Conservation (phyloP, 768 basidiomycete genomes). For the Fistulinella prunicolor region DNA sequence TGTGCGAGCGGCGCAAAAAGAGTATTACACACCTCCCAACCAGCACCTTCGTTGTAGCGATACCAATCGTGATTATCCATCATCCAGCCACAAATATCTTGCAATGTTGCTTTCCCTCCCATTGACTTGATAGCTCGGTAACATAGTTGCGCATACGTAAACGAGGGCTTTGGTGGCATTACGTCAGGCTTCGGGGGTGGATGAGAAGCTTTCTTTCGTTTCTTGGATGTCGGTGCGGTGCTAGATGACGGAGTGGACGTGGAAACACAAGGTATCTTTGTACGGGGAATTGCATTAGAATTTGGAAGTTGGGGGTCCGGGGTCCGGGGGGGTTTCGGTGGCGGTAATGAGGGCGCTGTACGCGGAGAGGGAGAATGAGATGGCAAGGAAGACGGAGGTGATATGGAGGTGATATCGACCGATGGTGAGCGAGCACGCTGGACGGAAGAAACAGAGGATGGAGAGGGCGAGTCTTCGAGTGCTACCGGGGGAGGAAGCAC, state of each 20-base stretch:
- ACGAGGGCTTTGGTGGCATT: slow-evolving; percentile 84
- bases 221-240: slow-evolving; percentile 45
- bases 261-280: slow-evolving; percentile 31
- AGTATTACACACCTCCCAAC: slow-evolving; percentile 77
- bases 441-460: slow-evolving; percentile 71
- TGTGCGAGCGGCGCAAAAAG: not conserved
- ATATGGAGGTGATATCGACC: slow-evolving; percentile 77
- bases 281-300: slow-evolving; percentile 54
- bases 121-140: slow-evolving; percentile 82
- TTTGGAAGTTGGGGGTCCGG: slow-evolving; percentile 58
- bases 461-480: slow-evolving; percentile 78
- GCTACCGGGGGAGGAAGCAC: slow-evolving; percentile 86
- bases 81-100: slow-evolving; percentile 93
- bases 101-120: slow-evolving; percentile 83
- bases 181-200: slow-evolving; percentile 59
- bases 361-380: slow-evolving; percentile 70
- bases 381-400: slow-evolving; percentile 77
- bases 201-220: slow-evolving; percentile 60
- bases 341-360: slow-evolving; percentile 40
- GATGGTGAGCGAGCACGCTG: slow-evolving; percentile 73
- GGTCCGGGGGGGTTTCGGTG: slow-evolving; percentile 45
- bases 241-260: slow-evolving; percentile 17
- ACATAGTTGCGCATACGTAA: slow-evolving; percentile 90
- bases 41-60: slow-evolving; percentile 71
- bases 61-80: slow-evolving; percentile 89